Evolutionary conservation across 1,284 basidiomycete genomes (phyloP), one percentile per base, ranked within the genome.

Genomic region (Microbotryomycetes sp.): DNA sequence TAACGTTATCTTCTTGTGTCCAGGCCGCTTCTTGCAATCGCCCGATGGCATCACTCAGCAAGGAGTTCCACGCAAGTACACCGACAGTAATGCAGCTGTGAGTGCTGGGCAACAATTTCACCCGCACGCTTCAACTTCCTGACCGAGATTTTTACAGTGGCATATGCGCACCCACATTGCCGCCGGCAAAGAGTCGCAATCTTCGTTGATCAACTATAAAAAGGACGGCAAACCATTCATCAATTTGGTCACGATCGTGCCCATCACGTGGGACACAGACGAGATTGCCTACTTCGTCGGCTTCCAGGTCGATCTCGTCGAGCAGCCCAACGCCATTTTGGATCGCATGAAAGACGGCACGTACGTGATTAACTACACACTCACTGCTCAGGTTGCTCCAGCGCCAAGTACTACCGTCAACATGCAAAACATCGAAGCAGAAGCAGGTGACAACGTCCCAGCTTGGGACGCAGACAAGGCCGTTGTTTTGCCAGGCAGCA

Each of bases 111-210:
- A n/a, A n/a, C n/a, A n/a, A 23, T 6, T 23, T 29, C 7, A 19
- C n/a, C 19, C 1, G 23, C 12, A 15, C 42, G 9, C 26, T 15
- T 12, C 22, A 15, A n/a, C 3, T 4, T 49, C 4, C 53, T 62
- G 49, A 46, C 51, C 29, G 26, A 1, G 3, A 15, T 4, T 16
- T 6, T 16, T 5, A 29, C 54, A 68, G 62, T 72, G 80, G 49
- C 80, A 84, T 63, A 78, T 96, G 70, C 81, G 82, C 64, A 85
- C 85, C 69, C 80, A 81, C 56, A 80, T 91, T 14, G 75, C 78
- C 16, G 83, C 83, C 0, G 84, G 86, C 68, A 90, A 90, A 75
- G 92, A 96, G 76, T 91, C 63, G 86, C 93, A 97, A 78, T 86
- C 85, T 1, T 85, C 81, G 59, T 79, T 97, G 59, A 82, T 93